Conservation (phyloP, 768 basidiomycete species). For the Russula earlei region DNA sequence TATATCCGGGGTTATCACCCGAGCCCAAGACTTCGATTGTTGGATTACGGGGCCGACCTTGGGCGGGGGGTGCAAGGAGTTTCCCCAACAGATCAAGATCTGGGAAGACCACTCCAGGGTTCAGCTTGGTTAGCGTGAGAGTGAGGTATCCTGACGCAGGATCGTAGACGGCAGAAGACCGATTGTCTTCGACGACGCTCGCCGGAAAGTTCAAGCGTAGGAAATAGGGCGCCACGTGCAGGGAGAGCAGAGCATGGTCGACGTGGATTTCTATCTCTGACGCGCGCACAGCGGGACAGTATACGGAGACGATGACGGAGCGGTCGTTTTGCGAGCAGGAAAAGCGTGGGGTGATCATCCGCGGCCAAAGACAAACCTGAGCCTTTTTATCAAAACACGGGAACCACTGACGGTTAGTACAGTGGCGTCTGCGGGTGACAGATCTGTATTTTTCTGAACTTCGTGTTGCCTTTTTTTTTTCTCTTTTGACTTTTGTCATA, state of each 20-base stretch:
- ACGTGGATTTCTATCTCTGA: conserved; percentile 74
- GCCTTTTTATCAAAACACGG: background rate
- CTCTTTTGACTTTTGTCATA: too few relatives aligned
- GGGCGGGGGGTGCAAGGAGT: conserved; percentile 57
- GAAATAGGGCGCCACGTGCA: conserved; percentile 80
- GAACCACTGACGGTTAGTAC: too few relatives aligned
- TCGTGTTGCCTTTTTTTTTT: background rate
- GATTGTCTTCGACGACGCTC: conserved; percentile 56
- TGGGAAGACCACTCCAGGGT: conserved; percentile 54
- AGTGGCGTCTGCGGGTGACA: too few relatives aligned
- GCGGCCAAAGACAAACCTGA: background rate
- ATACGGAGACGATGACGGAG: conserved; percentile 48
- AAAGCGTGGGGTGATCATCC: conserved; percentile 73
- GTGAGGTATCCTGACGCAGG: conserved; percentile 69
- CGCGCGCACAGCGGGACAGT: conserved; percentile 65
- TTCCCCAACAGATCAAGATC: conserved; percentile 76
- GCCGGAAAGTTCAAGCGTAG: conserved; percentile 69
- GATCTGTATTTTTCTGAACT: too few relatives aligned
- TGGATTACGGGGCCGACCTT: conserved; percentile 25
- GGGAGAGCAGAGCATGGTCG: conserved; percentile 56
- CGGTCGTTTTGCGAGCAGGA: conserved; percentile 53
- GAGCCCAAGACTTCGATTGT: conserved; percentile 50
- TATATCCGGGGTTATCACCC: conserved; percentile 8
- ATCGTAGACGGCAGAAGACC: conserved; percentile 65
- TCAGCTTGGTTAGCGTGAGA: conserved; percentile 61